Conservation (phyloP, 192 early-diverging fungal genomes). For the Coemansia aciculifera region DNA sequence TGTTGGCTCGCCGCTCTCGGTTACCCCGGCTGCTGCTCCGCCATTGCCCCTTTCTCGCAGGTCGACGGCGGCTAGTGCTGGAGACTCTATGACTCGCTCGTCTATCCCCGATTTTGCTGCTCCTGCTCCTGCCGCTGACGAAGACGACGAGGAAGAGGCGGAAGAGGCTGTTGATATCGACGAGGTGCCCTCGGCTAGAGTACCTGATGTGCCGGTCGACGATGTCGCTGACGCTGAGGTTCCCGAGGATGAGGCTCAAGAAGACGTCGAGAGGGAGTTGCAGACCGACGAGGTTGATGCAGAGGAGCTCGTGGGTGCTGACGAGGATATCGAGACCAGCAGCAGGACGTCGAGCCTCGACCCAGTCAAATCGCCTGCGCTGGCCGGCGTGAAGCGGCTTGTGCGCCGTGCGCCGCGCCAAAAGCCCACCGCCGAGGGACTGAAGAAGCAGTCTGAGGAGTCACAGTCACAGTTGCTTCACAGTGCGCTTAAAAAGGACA, state of each 20-base stretch:
- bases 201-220: neutral
- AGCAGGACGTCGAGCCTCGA: constrained; percentile 21
- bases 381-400: constrained; percentile 41
- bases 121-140: constrained; percentile 4
- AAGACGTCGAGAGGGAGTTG: neutral
- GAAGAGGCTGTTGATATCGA: neutral
- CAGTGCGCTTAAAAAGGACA: constrained; percentile 43
- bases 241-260: neutral
- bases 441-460: constrained; percentile 42
- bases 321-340: constrained; percentile 5
- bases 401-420: constrained; percentile 49
- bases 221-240: neutral
- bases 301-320: constrained; percentile 9
- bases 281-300: constrained; percentile 7
- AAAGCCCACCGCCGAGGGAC: constrained; percentile 48
- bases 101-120: neutral
- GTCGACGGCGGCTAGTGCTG: constrained; percentile 7
- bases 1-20: constrained; percentile 8
- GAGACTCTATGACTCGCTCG: neutral
- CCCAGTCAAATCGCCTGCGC: constrained; percentile 43
- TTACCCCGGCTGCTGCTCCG: constrained; percentile 16
- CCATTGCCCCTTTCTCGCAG: constrained; percentile 24
- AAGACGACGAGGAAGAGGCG: neutral
- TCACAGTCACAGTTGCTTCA: constrained; percentile 48
- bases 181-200: neutral